Evolutionary conservation across 495 filamentous ascomycete genomes (phyloP), one percentile per base, ranked within the genome.

Genomic region (Neurospora sublineolata): DNA sequence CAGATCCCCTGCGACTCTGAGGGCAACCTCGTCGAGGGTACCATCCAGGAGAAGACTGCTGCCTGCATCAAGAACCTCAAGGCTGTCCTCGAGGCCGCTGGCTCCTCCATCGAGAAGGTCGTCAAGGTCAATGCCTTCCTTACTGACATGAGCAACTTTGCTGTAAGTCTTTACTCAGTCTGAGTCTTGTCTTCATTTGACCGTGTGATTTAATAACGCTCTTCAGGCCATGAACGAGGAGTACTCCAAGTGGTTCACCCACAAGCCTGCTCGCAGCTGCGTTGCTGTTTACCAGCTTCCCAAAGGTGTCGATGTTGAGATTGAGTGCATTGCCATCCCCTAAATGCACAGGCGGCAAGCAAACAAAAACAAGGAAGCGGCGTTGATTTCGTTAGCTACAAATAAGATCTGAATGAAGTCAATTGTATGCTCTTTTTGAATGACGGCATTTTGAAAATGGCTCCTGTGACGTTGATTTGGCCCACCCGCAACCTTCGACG

Each of bases 231-330:
- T 97, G 91, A 97, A 97, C 83, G 86, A 85, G 73, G 89, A 90
- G 80, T 97, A 97, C 77, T 91, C 90, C 84, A 92, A 92, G 84
- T 91, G 89, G 85, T 95, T 97, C 82, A 83, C 84, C 42, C 90
- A 92, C 83, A 95, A 94, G 87, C 94, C 94, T 20, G 93, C 94
- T 37, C 88, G 94, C 67, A 95, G 92, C 83, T 97, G 94, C 82
- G 92, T 98, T 71, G 94, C 93, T 68, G 94, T 94, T 68, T 88
- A 89, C 80, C 88, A 94, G 84, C 85, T 97, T 74, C 94, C 94
- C 69, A 97, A 97, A 88, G 91, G 89, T 41, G 94, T 94, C 68
- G 88, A 89, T 68, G 89, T 97, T 70, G 94, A 97, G 88, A 97
- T 98, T 80, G 94, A 97, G 87, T 92, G 91, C 81, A 89, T 91